Conservation (phyloP, 2,329 filamentous ascomycete genomes). For the Septoria petroselini region DNA sequence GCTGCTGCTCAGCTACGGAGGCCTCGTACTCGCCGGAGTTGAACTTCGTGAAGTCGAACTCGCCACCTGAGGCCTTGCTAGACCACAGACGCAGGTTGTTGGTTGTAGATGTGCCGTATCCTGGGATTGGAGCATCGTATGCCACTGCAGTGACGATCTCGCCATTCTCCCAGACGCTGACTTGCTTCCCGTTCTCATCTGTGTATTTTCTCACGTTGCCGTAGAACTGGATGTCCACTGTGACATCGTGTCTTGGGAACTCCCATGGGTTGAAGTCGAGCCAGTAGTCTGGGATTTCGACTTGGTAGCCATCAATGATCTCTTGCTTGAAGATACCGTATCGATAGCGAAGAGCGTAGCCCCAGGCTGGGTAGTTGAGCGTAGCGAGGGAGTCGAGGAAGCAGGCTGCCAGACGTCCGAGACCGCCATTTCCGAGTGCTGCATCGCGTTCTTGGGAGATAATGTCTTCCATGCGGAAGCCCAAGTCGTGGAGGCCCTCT, state of each 20-base stretch:
- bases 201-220: conserved; percentile 72
- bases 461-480: conserved; percentile 95
- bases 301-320: conserved; percentile 95
- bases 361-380: conserved; percentile 94
- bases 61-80: conserved; percentile 92
- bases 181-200: conserved; percentile 69
- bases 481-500: conserved; percentile 84
- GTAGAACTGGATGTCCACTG: conserved; percentile 96
- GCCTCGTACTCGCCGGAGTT: conserved; percentile 97
- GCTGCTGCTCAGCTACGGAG: conserved; percentile 95
- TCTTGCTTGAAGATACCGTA: conserved; percentile 99
- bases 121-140: conserved; percentile 83
- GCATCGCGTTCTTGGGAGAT: conserved; percentile 94
- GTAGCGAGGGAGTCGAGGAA: conserved; percentile 95
- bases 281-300: conserved; percentile 98
- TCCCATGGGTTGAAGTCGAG: conserved; percentile 99
- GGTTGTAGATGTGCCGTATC: conserved; percentile 82
- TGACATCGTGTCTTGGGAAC: conserved; percentile 91
- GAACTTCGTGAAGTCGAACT: conserved; percentile 99
- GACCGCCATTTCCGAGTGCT: conserved; percentile 90
- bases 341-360: conserved; percentile 90
- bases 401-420: conserved; percentile 91
- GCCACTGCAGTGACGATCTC: conserved; percentile 90
- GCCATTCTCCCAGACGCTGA: conserved; percentile 82
- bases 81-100: conserved; percentile 98